Percentiles rank a stretch among this genome's conserved stretches.
phyloP scores from a whole-genome alignment of 257 asterid species.

The Solanum ossicruentum region DNA sequence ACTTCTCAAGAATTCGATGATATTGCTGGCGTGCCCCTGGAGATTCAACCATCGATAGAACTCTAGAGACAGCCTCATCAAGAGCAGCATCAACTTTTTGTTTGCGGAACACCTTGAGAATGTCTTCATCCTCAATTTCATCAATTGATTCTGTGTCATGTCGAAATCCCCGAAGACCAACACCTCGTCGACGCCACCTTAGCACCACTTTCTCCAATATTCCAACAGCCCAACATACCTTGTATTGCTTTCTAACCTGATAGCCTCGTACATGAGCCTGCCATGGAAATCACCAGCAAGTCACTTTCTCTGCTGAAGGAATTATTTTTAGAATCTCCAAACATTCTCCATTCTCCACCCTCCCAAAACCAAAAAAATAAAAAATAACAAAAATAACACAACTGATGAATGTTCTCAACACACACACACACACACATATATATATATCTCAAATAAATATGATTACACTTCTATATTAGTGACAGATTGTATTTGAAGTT shows the following conservation, averaged over 20 bases:
- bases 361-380: neutral
- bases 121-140: slow-evolving; percentile 62
- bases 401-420: neutral
- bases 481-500: neutral
- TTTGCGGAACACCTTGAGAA: slow-evolving; percentile 75
- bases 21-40: slow-evolving; percentile 82
- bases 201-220: slow-evolving; percentile 76
- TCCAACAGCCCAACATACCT: slow-evolving; percentile 90
- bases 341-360: neutral
- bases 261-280: slow-evolving; percentile 98
- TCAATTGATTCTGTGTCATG: slow-evolving; percentile 36
- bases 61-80: slow-evolving; percentile 84
- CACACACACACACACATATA: too few relatives aligned
- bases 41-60: slow-evolving; percentile 81
- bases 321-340: neutral
- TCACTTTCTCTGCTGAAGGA: neutral
- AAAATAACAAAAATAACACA: neutral
- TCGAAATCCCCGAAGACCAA: slow-evolving; percentile 75
- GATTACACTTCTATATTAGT: neutral
- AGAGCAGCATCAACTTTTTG: slow-evolving; percentile 70
- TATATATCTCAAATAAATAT: neutral
- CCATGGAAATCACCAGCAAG: slow-evolving; percentile 1
- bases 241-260: slow-evolving; percentile 68
- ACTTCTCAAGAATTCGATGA: slow-evolving; percentile 64
- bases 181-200: slow-evolving; percentile 87